These are phyloP conservation scores for Isoetes taiwanensis DNA, from an alignment of 75 land plant species.

Conservation along the genomic window DNA sequence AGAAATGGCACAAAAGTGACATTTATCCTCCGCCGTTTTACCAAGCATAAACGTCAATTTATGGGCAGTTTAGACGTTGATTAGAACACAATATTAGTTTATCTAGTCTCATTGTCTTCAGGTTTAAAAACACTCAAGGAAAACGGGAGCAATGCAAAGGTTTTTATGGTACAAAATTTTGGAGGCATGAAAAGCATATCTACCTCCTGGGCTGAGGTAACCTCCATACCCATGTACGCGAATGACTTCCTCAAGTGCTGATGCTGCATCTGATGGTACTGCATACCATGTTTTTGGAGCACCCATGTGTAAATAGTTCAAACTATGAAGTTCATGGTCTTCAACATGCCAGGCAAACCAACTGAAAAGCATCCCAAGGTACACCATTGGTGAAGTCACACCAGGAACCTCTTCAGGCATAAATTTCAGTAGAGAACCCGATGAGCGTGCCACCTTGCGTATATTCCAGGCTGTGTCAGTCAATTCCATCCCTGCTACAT, in stretches of 20 bases:
- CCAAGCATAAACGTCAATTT: too few species aligned
- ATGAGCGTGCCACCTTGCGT: conserved; percentile 69
- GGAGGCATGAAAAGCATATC: not conserved
- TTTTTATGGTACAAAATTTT: too few species aligned
- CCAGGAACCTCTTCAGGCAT: conserved; percentile 99
- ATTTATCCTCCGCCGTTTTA: too few species aligned
- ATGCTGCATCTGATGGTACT: conserved; percentile 83
- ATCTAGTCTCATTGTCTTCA: too few species aligned
- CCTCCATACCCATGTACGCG: conserved; percentile 79
- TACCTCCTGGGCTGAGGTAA: conserved; percentile 72
- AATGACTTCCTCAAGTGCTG: conserved; percentile 90
- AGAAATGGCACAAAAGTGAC: too few species aligned
- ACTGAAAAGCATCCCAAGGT: conserved; percentile 93
- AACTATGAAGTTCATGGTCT: conserved; percentile 94
- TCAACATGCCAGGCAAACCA: conserved; percentile 99
- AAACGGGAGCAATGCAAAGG: too few species aligned
- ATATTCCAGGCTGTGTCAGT: conserved; percentile 85
- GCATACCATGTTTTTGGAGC: conserved; percentile 98
- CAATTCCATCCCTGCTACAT: conserved; percentile 33
- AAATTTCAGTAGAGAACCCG: conserved; percentile 67
- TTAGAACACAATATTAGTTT: too few species aligned
- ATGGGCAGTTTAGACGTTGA: too few species aligned
- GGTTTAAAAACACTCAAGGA: too few species aligned
- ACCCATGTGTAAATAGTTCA: conserved; percentile 90
- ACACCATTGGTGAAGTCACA: conserved; percentile 96